Conservation (phyloP, 495 filamentous ascomycete species). For the Collariella sp. region DNA sequence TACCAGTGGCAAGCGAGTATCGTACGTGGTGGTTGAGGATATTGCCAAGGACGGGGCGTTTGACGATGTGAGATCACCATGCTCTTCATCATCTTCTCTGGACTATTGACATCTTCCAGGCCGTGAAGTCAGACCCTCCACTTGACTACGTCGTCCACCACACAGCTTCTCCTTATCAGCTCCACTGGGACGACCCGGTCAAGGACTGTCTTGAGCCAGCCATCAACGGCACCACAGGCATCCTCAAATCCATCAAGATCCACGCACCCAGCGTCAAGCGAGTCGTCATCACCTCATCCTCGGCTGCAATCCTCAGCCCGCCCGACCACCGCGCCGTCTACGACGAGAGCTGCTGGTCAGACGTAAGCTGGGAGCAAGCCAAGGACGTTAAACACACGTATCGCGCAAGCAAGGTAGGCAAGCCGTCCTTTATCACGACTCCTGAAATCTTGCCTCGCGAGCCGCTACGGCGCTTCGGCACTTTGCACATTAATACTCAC, state of each 20-base stretch:
- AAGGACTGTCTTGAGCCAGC: conserved; percentile 37
- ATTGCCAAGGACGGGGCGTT: conserved; percentile 29
- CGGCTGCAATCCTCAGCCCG: conserved; percentile 33
- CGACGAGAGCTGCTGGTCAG: conserved; percentile 33
- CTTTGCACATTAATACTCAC: too few relatives aligned
- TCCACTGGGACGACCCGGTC: conserved; percentile 29
- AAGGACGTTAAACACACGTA: conserved; percentile 28
- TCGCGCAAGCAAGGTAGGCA: conserved; percentile 31
- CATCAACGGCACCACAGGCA: conserved; percentile 35
- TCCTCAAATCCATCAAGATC: conserved; percentile 31
- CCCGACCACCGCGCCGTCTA: conserved; percentile 32
- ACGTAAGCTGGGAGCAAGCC: conserved; percentile 31
- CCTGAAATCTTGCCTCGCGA: too few relatives aligned
- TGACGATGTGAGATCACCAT: conserved; percentile 21
- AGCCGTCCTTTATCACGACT: background rate
- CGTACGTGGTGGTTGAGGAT: conserved; percentile 31
- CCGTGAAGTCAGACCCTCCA: conserved; percentile 20
- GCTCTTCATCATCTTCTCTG: too few relatives aligned
- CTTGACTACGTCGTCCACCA: conserved; percentile 39
- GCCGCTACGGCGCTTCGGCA: too few relatives aligned
- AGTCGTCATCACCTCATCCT: conserved; percentile 40
- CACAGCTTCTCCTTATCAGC: conserved; percentile 38
- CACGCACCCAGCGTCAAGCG: conserved; percentile 30
- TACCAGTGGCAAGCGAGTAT: conserved; percentile 9
- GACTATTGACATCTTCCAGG: conserved; percentile 5